Base-by-base conservation (phyloP, 257 asterid genomes). In the Osmanthus fragrans region DNA sequence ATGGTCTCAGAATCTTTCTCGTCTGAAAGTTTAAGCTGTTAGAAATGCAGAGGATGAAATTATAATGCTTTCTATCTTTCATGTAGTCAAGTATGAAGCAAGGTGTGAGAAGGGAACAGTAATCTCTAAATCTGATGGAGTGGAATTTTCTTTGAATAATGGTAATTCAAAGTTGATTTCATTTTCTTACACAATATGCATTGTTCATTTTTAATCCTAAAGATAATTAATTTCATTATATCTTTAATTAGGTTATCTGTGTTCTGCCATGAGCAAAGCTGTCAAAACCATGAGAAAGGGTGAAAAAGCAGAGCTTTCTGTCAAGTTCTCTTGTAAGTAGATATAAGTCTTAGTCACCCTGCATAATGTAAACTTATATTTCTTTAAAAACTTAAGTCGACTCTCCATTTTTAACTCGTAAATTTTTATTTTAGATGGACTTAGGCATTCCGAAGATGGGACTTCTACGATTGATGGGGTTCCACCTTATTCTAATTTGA, bases 251-350 rank as follows among this genome's bases (percentile, higher is more conserved):
- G 95, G 91, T 13, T 79, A 80, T 74, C 36, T 87, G 7, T 88
- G 87, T 80, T 86, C 93, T 78, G 93, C 91, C 79, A 84, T 90
- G 86, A 86, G 83, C 82, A 86, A 69, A 79, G 88, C 89, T 27
- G 71, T 83, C 70, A 90, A 80, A 78, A 87, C 93, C 65, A 88
- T 90, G 93, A 87, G 96, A 85, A 88, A 87, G 77, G 89, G 93
- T 60, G 96, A 90, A 78, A 83, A 81, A 69, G 89, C 88, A 75
- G 89, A 88, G n/a, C 71, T 90, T 49, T 87, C 77, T 49, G 96
- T 88, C 73, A 90, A 87, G 79, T 87, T 79, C 70, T 76, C 84
- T 45, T 85, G 92, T 90, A 87, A 83, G 92, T 84, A 33, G 27
- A 23, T 34, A 23, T 45, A 12, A 37, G 18, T 30, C 21, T 16